Base-by-base conservation (phyloP, 148 eudicot species). In the Camellia granthamiana region DNA sequence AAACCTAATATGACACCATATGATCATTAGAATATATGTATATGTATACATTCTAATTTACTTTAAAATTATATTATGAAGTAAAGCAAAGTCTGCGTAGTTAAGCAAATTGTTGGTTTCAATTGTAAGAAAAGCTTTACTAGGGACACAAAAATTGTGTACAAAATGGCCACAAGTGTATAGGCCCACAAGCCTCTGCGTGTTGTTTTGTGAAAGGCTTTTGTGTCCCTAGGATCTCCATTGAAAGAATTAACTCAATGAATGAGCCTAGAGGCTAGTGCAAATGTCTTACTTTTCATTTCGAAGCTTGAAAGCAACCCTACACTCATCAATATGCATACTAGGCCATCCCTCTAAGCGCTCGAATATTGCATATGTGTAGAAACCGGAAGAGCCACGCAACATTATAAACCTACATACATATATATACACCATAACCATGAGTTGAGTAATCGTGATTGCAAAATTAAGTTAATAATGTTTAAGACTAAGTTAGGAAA, bases 371-470 rank as follows among this genome's bases (percentile, higher is more conserved):
- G 88, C 86, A 38, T 94, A 92, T 0, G 98, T 80, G 60, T 91
- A 91, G 8, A 94, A 83, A 52, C 99, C 99, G 1, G 94, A 84
- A 30, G 81, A 86, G 46, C 97, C 97, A 13, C 92, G 93, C 16
- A 90, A 75, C 90, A 95, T 78, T 30, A 95, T 79, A 83, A 79
- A 95, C 85, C 98, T 93, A 78, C 16, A 76, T 38, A 30, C 0
- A 9, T n/a, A 3, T 18, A 6, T 1, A 2, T 0, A 44, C 16
- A 5, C 2, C 54, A 4, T 11, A 2, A 42, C n/a, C 7, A 68
- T 3, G 4, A 62, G 11, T 7, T 7, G 15, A 56, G 11, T 56
- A 16, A 76, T 54, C 4, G 3, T 30, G 46, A 18, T 1, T 21
- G 23, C 18, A 41, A 47, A 54, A 46, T 9, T 6, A 15, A 7